These are phyloP conservation scores for Globisporangium radiosum DNA, from an alignment of 352 stramenopile genomes.

Conservation along the genomic window DNA sequence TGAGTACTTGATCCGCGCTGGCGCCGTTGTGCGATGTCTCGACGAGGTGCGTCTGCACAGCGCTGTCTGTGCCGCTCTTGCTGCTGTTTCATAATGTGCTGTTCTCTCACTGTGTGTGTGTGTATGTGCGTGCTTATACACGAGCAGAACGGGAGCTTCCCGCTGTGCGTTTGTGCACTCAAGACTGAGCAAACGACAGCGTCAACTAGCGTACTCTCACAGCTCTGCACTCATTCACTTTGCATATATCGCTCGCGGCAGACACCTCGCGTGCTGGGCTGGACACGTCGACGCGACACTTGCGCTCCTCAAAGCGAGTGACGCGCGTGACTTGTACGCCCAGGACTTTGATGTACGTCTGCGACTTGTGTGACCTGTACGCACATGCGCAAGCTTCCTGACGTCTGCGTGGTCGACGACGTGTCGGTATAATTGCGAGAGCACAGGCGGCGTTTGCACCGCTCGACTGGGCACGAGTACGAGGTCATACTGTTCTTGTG, in stretches of 20 bases:
- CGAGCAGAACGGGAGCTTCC: constrained; percentile 55
- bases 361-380: not conserved
- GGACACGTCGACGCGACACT: constrained; percentile 53
- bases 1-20: constrained; percentile 42
- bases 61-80: too few species aligned
- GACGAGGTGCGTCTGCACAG: constrained; percentile 30
- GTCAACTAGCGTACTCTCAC: too few species aligned
- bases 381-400: not conserved
- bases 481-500: constrained; percentile 36
- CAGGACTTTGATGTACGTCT: constrained; percentile 55
- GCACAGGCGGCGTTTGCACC: constrained; percentile 27
- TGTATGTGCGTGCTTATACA: not conserved
- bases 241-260: constrained; percentile 7
- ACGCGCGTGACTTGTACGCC: constrained; percentile 54
- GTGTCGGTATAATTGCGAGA: not conserved
- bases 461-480: constrained; percentile 53
- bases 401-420: not conserved
- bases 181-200: not conserved
- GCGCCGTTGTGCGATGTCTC: constrained; percentile 39
- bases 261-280: constrained; percentile 62
- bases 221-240: not conserved
- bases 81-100: too few species aligned
- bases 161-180: constrained; percentile 27
- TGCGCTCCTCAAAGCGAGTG: constrained; percentile 35
- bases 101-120: not conserved